Conservation (phyloP, 2,329 filamentous ascomycete genomes). For the Penicillium oxalicum region DNA sequence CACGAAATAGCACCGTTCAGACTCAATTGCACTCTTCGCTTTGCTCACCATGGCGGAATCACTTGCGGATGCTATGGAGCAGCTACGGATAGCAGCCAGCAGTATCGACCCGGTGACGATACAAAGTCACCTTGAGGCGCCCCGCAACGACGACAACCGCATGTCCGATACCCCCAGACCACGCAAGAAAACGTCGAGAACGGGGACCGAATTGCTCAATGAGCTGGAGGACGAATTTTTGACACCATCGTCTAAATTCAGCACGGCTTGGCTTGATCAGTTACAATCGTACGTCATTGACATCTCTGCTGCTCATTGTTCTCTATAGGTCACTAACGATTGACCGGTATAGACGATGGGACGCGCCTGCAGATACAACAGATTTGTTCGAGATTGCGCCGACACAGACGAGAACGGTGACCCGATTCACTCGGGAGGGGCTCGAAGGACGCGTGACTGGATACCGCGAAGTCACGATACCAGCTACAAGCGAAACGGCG, state of each 20-base stretch:
- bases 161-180: conserved; percentile 33
- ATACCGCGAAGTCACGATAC: conserved; percentile 89
- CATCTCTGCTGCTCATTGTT: not conserved
- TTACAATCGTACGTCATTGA: conserved; percentile 62
- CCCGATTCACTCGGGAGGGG: conserved; percentile 83
- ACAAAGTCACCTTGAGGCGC: conserved; percentile 16
- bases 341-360: conserved; percentile 57
- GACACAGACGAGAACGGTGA: conserved; percentile 91
- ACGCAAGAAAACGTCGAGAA: conserved; percentile 42
- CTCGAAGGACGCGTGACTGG: conserved; percentile 88
- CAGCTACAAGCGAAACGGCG: conserved; percentile 79
- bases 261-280: conserved; percentile 76
- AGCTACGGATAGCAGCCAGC: conserved; percentile 24
- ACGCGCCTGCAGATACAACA: conserved; percentile 70
- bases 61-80: conserved; percentile 23
- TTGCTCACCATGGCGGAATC: conserved; percentile 20
- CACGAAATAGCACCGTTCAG: not conserved
- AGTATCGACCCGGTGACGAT: conserved; percentile 20
- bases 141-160: conserved; percentile 28
- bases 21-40: not conserved
- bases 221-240: conserved; percentile 73
- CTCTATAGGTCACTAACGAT: not conserved
- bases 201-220: conserved; percentile 57
- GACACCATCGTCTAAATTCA: conserved; percentile 72
- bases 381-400: conserved; percentile 81